Evolutionary conservation across 306 rosid species (phyloP), one percentile per base, ranked within the genome.

Genomic region (Glycine tomentella): DNA sequence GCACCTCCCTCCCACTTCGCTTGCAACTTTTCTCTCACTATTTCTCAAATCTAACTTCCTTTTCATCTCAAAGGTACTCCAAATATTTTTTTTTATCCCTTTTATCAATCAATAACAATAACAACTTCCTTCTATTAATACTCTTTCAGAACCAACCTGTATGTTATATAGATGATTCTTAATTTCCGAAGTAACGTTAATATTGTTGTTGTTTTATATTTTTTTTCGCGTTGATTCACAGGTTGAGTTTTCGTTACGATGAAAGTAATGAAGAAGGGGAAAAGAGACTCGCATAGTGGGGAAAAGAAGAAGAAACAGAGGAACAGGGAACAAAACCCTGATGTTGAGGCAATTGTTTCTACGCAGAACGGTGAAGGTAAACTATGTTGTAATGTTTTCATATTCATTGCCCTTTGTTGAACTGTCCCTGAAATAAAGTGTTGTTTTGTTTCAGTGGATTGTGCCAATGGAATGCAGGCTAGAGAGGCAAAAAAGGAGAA

Each of bases 291-390:
- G 44, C 51, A 7, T 10, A 4, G 8, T 9, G 78, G 38, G 84
- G 87, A 84, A 82, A 88, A 55, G 65, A 87, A 88, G 87, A 84
- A 72, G 51, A 85, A 84, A 5, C 6, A 38, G 52, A 78, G 86
- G 33, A 85, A 55, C 51, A 63, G 57, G 77, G 86, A 79, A 64
- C 84, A 50, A 66, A 73, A 66, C 64, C 74, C 36, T 44, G 86
- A 63, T 67, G 17, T 64, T 58, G 81, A 59, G 76, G 75, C 55
- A 36, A 73, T 17, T 58, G 76, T 46, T 72, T 12, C 68, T 62
- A 13, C 58, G 48, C 14, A 78, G 75, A 77, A 53, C 7, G 3
- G 52, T 74, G 82, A 87, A 79, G 92, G 94, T 90, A 63, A 14
- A 13, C 6, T 12, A 13, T 50, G 9, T 57, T 57, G 52, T 50